Percentiles rank a stretch among this genome's conserved stretches.
Evolutionary conservation across 2,329 filamentous ascomycete genomes (phyloP).

Genomic region (Teratosphaeria nubilosa): DNA sequence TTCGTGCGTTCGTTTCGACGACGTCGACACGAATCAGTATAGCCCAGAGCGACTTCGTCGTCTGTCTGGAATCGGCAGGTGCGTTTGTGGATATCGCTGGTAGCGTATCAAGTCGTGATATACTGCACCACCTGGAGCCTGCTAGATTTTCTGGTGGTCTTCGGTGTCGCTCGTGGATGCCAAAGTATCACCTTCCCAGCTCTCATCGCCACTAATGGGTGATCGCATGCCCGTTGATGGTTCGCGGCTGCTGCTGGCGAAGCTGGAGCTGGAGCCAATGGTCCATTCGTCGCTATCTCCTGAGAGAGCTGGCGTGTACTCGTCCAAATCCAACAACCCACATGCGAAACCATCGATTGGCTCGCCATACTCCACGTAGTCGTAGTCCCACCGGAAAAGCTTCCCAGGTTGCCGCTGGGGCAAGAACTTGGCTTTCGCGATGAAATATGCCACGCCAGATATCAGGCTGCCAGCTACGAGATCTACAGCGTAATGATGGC

Average conservation of each 20-base stretch:
- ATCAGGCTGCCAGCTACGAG: conserved; percentile 70
- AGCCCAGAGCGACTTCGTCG: not conserved
- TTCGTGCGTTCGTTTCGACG: not conserved
- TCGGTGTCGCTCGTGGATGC: conserved; percentile 14
- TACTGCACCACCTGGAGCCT: not conserved
- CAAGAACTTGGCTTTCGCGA: conserved; percentile 68
- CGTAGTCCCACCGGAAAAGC: conserved; percentile 86
- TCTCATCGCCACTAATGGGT: conserved; percentile 46
- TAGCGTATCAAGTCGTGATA: not conserved
- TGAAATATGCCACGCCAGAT: conserved; percentile 61
- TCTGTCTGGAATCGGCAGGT: not conserved
- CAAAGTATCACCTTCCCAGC: conserved; percentile 49
- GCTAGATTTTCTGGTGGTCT: conserved; percentile 1
- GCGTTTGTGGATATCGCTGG: not conserved
- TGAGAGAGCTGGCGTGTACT: conserved; percentile 40
- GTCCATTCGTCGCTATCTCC: conserved; percentile 80
- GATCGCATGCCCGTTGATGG: conserved; percentile 40
- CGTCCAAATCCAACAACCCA: conserved; percentile 44
- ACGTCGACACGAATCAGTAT: not conserved
- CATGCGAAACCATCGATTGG: conserved; percentile 39
- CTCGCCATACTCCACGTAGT: conserved; percentile 80
- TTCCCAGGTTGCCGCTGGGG: conserved; percentile 77
- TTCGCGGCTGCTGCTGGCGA: conserved; percentile 46
- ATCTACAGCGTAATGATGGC: conserved; percentile 93
- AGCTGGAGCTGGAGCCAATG: conserved; percentile 68